Percentiles rank a stretch among this genome's conserved stretches.
phyloP scores from a whole-genome alignment of 805 yeast genomes.

The Saccharomyces paradoxus region DNA sequence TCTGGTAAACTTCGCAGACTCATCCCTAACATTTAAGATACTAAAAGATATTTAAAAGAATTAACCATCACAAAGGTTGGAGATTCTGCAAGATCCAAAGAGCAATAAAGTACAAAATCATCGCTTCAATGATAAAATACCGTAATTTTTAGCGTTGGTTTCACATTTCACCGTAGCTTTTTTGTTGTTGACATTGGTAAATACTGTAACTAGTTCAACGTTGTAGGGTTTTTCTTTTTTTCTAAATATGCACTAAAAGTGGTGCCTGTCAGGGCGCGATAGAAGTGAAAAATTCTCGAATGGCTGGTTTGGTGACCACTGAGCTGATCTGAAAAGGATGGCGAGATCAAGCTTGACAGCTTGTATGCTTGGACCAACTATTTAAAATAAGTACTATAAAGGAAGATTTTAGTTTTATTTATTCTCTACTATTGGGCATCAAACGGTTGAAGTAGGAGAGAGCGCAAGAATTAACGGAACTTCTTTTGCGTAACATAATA shows the following conservation, averaged over 20 bases:
- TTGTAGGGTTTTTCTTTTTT: background rate
- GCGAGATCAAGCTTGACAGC: background rate
- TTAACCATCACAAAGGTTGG: background rate
- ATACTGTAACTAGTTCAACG: background rate
- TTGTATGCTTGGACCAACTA: background rate
- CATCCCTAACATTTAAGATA: background rate
- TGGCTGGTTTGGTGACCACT: background rate
- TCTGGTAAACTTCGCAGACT: background rate
- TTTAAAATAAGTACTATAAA: background rate
- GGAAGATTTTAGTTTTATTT: background rate
- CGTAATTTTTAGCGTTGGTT: background rate
- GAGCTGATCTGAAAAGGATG: background rate
- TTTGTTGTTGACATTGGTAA: background rate
- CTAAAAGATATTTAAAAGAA: background rate
- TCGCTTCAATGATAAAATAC: background rate
- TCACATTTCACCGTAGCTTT: too few species aligned
- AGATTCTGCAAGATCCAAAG: background rate
- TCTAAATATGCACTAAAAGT: background rate
- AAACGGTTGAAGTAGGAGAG: background rate
- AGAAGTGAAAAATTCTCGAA: background rate
- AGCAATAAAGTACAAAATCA: background rate
- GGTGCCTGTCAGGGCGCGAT: background rate
- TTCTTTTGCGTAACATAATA: background rate
- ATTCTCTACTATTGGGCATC: background rate
- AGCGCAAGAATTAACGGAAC: background rate